Evolutionary conservation across 2,329 filamentous ascomycete genomes (phyloP), one percentile per base, ranked within the genome.

Genomic region (Calcarisporium arbuscula): DNA sequence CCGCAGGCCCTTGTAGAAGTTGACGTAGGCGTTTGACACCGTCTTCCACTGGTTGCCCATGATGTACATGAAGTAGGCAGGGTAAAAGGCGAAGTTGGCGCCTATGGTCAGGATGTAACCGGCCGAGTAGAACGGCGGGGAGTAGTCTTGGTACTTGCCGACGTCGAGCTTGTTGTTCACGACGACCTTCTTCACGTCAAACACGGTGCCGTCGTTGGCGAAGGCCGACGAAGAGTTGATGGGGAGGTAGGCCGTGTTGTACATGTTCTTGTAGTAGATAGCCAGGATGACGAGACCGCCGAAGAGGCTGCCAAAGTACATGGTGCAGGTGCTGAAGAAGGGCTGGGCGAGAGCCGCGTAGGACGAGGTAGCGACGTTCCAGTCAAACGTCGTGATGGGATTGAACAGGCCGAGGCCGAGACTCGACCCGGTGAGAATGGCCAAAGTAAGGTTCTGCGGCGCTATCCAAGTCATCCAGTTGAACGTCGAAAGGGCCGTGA

Each of bases 391-490:
- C 5, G 60, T 50, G 19, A 55, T 30, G 6, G 57, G 56, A 40
- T 62, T 62, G 36, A 63, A 39, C 16, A 47, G 29, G 11, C 61
- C 62, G 14, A 64, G 40, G 6, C 66, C 66, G 15, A 57, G 53
- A n/a, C 53, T 53, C n/a, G 57, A 60, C 3, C 66, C 66, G 8
- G 61, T 62, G 30, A 68, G 49, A 10, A 58, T 55, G 27, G 54
- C 58, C 31, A 68, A 48, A 14, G 50, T 53, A 22, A 58, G 49
- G 38, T 67, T 67, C 10, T 56, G 42, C 0, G 70, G 70, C 0
- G 63, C 54, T 34, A 76, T 75, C 71, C 71, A 77, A 0, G 67
- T 65, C 40, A 74, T 63, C 68, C 70, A 77, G 51, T 62, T 70
- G 50, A 77, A 75, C 19, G 59, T 50, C 5, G 60, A 53, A 18